A percentile compares a stretch with the other conserved stretches of the same genome.
phyloP scores from a whole-genome alignment of 257 asterid genomes.

The Solanum virginianum region DNA sequence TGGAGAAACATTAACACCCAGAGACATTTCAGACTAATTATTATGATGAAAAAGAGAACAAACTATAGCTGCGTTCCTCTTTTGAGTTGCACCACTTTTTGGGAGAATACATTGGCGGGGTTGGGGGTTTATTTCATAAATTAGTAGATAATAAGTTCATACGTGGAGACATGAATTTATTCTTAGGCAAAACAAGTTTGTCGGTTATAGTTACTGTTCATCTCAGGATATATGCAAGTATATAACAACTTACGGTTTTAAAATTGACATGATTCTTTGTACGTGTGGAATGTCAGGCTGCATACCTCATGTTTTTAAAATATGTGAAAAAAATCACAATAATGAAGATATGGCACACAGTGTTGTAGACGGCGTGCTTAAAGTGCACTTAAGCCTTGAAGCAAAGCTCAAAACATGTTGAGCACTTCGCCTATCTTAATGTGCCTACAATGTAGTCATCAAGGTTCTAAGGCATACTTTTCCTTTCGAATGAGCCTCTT shows the following conservation, averaged over 20 bases:
- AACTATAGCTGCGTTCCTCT: not conserved
- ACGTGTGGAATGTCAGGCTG: not conserved
- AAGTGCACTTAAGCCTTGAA: not conserved
- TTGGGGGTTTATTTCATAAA: not conserved
- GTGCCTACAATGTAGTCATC: not conserved
- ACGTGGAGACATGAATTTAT: not conserved
- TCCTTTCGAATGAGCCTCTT: not conserved
- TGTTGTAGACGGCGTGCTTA: not conserved
- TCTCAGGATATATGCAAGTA: not conserved
- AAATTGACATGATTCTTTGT: not conserved
- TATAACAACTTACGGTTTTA: not conserved
- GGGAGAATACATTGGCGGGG: not conserved
- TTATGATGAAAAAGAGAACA: not conserved
- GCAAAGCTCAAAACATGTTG: not conserved
- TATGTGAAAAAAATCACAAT: not conserved
- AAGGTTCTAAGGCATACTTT: not conserved
- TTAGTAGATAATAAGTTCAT: not conserved
- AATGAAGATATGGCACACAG: not conserved
- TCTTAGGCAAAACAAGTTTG: not conserved
- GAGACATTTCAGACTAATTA: constrained; percentile 3
- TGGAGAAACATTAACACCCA: constrained; percentile 2
- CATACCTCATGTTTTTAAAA: not conserved
- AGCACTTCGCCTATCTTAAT: not conserved
- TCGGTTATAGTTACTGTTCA: not conserved
- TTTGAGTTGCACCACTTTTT: not conserved